Conservation (phyloP, 768 basidiomycete genomes). For the Pleurotus sapidus region DNA sequence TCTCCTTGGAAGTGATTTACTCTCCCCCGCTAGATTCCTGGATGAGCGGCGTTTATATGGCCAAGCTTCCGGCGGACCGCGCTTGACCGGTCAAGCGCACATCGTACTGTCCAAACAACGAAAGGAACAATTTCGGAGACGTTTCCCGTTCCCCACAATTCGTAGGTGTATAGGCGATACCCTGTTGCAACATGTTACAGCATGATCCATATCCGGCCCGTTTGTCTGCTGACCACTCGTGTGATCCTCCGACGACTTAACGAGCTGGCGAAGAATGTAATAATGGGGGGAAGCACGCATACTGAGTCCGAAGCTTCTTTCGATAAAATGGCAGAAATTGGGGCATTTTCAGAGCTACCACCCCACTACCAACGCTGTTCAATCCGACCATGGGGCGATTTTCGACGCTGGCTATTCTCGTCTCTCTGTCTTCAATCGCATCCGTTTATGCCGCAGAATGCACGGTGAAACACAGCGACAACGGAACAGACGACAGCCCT, state of each 20-base stretch:
- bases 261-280: neutral
- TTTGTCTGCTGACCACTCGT: constrained; percentile 5
- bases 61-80: neutral
- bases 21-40: neutral
- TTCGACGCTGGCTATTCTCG: neutral
- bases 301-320: constrained; percentile 5
- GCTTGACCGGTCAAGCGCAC: neutral
- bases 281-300: neutral
- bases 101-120: neutral
- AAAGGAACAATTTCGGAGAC: constrained; percentile 1
- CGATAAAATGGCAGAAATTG: neutral
- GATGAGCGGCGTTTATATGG: neutral
- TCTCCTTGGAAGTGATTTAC: neutral
- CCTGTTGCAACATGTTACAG: neutral
- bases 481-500: constrained; percentile 31
- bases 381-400: neutral
- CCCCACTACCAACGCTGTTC: neutral
- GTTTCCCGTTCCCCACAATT: neutral
- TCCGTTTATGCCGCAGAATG: constrained; percentile 16
- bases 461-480: constrained; percentile 22
- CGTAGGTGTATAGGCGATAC: too few species aligned
- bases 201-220: neutral
- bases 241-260: neutral
- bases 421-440: neutral
- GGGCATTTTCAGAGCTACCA: neutral